phyloP scores from a whole-genome alignment of 352 stramenopile species.

The Globisporangium megalacanthum region DNA sequence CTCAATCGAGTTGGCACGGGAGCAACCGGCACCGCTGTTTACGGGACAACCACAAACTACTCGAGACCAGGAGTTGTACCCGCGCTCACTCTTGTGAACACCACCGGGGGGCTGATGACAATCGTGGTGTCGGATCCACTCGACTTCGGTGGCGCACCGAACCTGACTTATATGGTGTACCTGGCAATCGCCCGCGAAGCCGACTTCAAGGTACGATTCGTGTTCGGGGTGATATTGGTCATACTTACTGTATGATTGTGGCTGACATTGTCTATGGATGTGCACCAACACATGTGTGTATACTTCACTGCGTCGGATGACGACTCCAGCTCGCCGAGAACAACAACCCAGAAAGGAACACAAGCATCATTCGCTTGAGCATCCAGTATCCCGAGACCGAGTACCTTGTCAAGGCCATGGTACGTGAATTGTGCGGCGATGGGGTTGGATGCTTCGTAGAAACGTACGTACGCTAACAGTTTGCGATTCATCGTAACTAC shows the following conservation, averaged over 20 bases:
- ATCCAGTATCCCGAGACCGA: slow-evolving; percentile 26
- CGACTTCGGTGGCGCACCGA: slow-evolving; percentile 35
- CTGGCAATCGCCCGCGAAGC: background rate
- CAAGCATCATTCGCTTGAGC: slow-evolving; percentile 24
- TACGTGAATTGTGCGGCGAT: slow-evolving; percentile 3
- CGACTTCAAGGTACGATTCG: slow-evolving; percentile 4
- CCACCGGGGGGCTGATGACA: slow-evolving; percentile 42
- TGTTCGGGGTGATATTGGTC: no score
- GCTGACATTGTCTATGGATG: background rate
- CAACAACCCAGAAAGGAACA: slow-evolving; percentile 4
- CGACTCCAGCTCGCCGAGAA: slow-evolving; percentile 2
- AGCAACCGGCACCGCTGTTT: slow-evolving; percentile 7
- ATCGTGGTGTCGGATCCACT: slow-evolving; percentile 23
- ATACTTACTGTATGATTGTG: background rate
- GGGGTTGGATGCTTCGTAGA: background rate
- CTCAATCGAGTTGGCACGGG: slow-evolving; percentile 33
- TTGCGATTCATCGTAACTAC: background rate
- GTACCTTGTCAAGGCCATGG: slow-evolving; percentile 37
- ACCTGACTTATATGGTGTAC: slow-evolving; percentile 28
- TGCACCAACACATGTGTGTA: no score
- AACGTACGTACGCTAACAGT: background rate
- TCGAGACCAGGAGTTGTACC: slow-evolving; percentile 27
- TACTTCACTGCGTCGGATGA: no score
- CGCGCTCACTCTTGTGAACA: slow-evolving; percentile 18
- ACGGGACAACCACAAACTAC: slow-evolving; percentile 28